Conservation (phyloP, 1,284 basidiomycete species). For the Pseudozyma thailandica region DNA sequence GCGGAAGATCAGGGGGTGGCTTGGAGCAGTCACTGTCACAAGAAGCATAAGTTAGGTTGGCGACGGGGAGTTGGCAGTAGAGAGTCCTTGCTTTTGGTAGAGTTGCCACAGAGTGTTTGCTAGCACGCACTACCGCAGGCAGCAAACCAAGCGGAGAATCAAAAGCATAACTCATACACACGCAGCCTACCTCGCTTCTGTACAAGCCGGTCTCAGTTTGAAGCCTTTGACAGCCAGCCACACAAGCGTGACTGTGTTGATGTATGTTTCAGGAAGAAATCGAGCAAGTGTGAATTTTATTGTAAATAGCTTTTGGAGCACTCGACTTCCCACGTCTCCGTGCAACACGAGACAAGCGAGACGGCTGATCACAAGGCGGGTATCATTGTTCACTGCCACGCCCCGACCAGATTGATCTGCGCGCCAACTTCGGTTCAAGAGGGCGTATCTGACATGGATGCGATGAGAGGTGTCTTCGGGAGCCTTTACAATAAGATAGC, state of each 20-base stretch:
- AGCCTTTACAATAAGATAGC: too few relatives aligned
- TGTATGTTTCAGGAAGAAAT: too few relatives aligned
- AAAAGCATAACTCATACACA: too few relatives aligned
- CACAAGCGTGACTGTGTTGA: not conserved
- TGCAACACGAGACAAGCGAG: slow-evolving; percentile 4
- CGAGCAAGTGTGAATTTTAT: too few relatives aligned
- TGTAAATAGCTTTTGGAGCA: not conserved
- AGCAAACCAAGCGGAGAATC: slow-evolving; percentile 13
- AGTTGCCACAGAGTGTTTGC: slow-evolving; percentile 12
- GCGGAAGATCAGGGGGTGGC: slow-evolving; percentile 20
- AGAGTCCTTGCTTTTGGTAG: too few relatives aligned
- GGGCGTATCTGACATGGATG: too few relatives aligned
- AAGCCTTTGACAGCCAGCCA: slow-evolving; percentile 8
- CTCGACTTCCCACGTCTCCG: slow-evolving; percentile 3
- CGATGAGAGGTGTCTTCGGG: too few relatives aligned
- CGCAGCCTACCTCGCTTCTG: slow-evolving; percentile 23
- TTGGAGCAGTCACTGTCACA: not conserved
- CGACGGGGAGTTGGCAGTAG: slow-evolving; percentile 3
- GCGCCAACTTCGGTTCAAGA: too few relatives aligned
- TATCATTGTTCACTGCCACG: not conserved
- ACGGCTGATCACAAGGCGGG: slow-evolving; percentile 2
- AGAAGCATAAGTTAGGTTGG: too few relatives aligned
- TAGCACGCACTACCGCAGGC: slow-evolving; percentile 4
- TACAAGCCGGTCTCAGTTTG: slow-evolving; percentile 16
- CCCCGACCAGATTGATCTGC: not conserved